These are phyloP conservation scores for Mortierella sp. DNA, from an alignment of 371 early-diverging fungal species.

Conservation along the genomic window DNA sequence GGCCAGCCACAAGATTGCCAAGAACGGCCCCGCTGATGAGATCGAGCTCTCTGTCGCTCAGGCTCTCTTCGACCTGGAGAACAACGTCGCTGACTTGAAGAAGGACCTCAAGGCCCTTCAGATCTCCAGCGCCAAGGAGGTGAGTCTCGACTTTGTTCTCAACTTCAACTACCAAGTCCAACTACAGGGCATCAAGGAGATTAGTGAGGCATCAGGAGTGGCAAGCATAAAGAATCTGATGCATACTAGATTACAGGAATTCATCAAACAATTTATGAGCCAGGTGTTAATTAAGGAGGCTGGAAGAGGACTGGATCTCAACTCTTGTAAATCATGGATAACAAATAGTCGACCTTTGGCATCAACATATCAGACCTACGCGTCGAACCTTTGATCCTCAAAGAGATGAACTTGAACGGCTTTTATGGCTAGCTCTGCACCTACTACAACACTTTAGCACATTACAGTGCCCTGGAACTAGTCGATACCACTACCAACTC, in stretches of 20 bases:
- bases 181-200: background rate
- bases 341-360: background rate
- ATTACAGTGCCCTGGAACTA: too few relatives aligned
- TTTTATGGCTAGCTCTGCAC: too few relatives aligned
- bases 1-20: conserved; percentile 76
- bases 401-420: too few relatives aligned
- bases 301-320: too few relatives aligned
- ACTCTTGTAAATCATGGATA: background rate
- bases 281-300: background rate
- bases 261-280: conserved; percentile 6
- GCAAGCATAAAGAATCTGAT: background rate
- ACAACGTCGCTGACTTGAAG: conserved; percentile 94
- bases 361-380: too few relatives aligned
- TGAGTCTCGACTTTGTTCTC: conserved; percentile 55
- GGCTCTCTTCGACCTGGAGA: conserved; percentile 95
- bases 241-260: background rate
- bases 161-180: background rate
- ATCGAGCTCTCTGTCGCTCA: conserved; percentile 96
- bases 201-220: background rate
- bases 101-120: conserved; percentile 94
- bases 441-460: too few relatives aligned
- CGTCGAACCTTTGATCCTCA: too few relatives aligned
- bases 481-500: too few relatives aligned
- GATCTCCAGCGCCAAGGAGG: conserved; percentile 96
- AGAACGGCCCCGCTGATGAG: conserved; percentile 90